phyloP scores from a whole-genome alignment of 2,329 filamentous ascomycete species.

The Truncatella angustata region DNA sequence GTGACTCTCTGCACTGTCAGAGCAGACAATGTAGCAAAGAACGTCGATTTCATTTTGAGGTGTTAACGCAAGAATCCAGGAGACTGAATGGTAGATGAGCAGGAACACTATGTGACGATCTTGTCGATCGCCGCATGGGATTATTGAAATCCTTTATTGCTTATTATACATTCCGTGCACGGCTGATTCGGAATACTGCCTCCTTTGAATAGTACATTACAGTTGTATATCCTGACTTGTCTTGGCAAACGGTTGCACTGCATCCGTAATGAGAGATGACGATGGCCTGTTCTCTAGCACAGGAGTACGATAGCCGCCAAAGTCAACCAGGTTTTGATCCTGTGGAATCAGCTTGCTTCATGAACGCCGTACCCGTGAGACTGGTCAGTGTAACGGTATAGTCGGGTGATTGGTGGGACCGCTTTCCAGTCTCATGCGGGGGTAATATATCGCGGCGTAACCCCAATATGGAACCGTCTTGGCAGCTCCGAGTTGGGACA shows the following conservation, averaged over 20 bases:
- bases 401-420: constrained; percentile 4
- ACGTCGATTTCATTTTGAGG: constrained; percentile 29
- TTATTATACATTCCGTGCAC: neutral
- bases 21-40: constrained; percentile 24
- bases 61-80: neutral
- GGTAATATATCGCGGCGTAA: constrained; percentile 7
- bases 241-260: constrained; percentile 7
- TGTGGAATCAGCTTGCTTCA: too few species aligned
- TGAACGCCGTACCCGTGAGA: neutral
- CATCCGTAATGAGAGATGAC: constrained; percentile 3
- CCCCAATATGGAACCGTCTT: constrained; percentile 7
- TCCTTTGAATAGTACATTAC: neutral
- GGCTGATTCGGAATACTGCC: neutral
- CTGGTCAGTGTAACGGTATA: neutral
- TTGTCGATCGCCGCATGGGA: neutral
- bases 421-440: neutral
- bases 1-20: constrained; percentile 35
- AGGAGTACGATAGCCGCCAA: neutral
- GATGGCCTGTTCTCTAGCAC: neutral
- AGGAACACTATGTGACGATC: neutral
- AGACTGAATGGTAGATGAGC: neutral
- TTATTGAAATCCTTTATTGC: neutral
- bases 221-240: neutral
- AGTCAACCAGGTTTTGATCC: neutral
- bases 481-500: neutral